phyloP scores from a whole-genome alignment of 176 grass and related monocot species.

The Poa annua region DNA sequence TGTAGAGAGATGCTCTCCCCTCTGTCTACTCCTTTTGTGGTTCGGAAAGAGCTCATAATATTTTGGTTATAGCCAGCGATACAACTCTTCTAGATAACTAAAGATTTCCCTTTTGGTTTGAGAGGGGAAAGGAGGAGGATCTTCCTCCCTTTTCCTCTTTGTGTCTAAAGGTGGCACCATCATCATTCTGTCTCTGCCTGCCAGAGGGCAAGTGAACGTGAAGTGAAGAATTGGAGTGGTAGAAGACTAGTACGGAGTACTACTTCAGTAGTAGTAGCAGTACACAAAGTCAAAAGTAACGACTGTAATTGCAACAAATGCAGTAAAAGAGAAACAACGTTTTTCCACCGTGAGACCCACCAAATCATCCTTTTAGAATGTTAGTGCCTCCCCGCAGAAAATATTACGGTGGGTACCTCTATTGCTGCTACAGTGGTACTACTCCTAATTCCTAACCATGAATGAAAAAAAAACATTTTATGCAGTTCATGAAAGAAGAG shows the following conservation, averaged over 20 bases:
- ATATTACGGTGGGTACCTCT: background rate
- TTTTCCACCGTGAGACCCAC: slow-evolving; percentile 15
- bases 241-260: too few relatives aligned
- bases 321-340: slow-evolving; percentile 12
- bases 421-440: background rate
- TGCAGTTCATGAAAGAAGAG: background rate
- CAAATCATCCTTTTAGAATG: background rate
- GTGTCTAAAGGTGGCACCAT: slow-evolving; percentile 38
- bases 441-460: background rate
- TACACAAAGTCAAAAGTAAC: background rate
- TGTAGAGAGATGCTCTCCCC: slow-evolving; percentile 28
- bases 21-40: slow-evolving; percentile 34
- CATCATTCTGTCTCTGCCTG: slow-evolving; percentile 38
- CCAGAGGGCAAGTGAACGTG: slow-evolving; percentile 23
- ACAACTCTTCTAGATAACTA: slow-evolving; percentile 57
- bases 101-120: slow-evolving; percentile 47
- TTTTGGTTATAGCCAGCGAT: slow-evolving; percentile 51
- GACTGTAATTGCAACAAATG: slow-evolving; percentile 30
- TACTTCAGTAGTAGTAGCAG: background rate
- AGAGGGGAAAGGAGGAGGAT: slow-evolving; percentile 39
- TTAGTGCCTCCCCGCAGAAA: background rate
- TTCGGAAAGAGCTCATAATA: slow-evolving; percentile 41
- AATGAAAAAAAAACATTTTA: background rate
- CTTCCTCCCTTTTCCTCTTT: slow-evolving; percentile 29
- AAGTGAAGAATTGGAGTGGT: background rate